Base-by-base conservation (phyloP, 2,329 filamentous ascomycete genomes). In the Sporothrix dimorphospora region DNA sequence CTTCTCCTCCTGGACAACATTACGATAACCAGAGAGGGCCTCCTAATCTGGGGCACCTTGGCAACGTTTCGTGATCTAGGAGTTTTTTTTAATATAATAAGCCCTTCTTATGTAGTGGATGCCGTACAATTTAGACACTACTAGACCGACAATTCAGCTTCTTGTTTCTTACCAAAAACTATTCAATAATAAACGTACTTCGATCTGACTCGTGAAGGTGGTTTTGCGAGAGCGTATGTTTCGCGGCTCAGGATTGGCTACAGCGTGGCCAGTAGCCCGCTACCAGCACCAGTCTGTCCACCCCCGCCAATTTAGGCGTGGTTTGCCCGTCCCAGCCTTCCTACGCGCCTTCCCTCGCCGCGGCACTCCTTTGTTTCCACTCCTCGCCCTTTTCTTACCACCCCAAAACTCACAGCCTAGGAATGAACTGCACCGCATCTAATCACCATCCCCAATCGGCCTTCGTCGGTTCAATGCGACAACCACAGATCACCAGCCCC, bases 381-480 rank as follows among this genome's bases (percentile, higher is more conserved):
- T 73, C 66, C 65, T 70, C 65, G 70, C 68, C 59, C 67, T 69
- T 53, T 49, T 42, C 27, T 51, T 59, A 34, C 61, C 45, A 42
- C 21, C 24, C 21, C 9, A 45, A 21, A 21, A 66, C 69, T 69
- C 70, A 55, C 51, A 30, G 11, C 9, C 21, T 53, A 21, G 49
- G 19, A 53, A 19, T 11, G 51, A 40, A 61, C 71, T 55, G 57
- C 47, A 51, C 57, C 27, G 53, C 24, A 70, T 70, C 69, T 70
- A 63, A 70, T 63, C 69, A 57, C 65, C 65, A 65, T 65, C 34
- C 57, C 61, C 30, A 72, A 70, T 66, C 71, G 71, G 71, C 71
- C 71, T 38, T 66, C 55, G 71, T 65, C 57, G 71, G 65, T 72
- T 69, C 71, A 69, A 11, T 42, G 34, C 38, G 9, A 72, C 65